Conservation (phyloP, 1,284 basidiomycete genomes). For the Cryptococcus amylolentus region DNA sequence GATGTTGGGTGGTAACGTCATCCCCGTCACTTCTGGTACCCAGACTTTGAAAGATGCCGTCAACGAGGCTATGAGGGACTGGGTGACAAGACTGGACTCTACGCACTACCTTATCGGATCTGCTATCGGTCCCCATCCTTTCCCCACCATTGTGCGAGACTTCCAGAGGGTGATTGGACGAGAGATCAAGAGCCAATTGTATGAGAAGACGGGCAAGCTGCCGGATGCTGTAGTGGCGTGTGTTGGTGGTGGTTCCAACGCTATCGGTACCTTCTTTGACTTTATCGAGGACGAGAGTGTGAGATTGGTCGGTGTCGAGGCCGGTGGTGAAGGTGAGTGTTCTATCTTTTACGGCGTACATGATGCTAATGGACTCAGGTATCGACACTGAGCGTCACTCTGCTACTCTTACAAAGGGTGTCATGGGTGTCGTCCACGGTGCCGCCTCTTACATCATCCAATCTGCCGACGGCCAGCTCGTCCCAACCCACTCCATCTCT, state of each 20-base stretch:
- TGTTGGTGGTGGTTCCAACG: conserved; percentile 95
- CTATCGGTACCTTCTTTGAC: conserved; percentile 94
- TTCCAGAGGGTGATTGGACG: conserved; percentile 94
- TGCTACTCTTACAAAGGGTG: conserved; percentile 84
- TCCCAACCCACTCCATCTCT: conserved; percentile 94
- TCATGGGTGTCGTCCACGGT: conserved; percentile 93
- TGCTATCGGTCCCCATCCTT: conserved; percentile 96
- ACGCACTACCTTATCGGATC: conserved; percentile 98
- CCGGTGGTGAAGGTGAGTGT: conserved; percentile 78
- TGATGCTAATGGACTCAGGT: conserved; percentile 51
- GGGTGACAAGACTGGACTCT: conserved; percentile 90
- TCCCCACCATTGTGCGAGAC: conserved; percentile 97
- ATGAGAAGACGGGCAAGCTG: conserved; percentile 71
- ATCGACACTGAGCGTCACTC: conserved; percentile 81
- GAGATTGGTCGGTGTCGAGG: conserved; percentile 87
- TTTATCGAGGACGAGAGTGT: conserved; percentile 84
- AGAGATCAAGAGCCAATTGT: conserved; percentile 88
- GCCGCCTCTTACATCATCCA: conserved; percentile 91
- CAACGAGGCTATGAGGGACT: conserved; percentile 94
- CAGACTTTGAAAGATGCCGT: conserved; percentile 97
- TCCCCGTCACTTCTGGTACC: conserved; percentile 91
- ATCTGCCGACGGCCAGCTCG: conserved; percentile 82
- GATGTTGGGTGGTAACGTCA: conserved; percentile 90
- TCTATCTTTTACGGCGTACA: not conserved
- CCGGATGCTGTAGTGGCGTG: conserved; percentile 95